Conservation (phyloP, 1,284 basidiomycete genomes). For the Leccinum subfulvum region DNA sequence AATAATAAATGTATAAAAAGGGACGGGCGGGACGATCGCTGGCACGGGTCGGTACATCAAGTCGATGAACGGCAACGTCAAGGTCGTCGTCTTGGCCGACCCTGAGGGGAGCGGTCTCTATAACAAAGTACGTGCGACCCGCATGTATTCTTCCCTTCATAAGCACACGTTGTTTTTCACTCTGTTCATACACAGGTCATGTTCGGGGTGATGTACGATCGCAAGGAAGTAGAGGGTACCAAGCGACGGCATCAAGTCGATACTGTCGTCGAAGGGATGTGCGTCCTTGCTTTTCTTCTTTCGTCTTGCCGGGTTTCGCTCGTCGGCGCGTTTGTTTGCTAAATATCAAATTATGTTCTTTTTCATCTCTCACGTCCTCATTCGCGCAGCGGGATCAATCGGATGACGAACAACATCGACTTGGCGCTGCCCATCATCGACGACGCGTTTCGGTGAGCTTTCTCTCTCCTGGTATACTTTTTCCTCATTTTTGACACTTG, state of each 20-base stretch:
- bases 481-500: background rate
- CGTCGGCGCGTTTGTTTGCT: too few relatives aligned
- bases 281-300: conserved; percentile 30
- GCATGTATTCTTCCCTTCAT: background rate
- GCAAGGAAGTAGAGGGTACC: conserved; percentile 92
- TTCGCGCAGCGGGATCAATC: conserved; percentile 78
- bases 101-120: conserved; percentile 94
- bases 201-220: conserved; percentile 92
- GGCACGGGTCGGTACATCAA: conserved; percentile 84
- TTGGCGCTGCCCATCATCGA: conserved; percentile 79
- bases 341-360: background rate
- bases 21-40: conserved; percentile 93
- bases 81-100: conserved; percentile 85
- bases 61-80: conserved; percentile 58
- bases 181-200: conserved; percentile 57
- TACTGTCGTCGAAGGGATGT: conserved; percentile 88
- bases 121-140: conserved; percentile 69
- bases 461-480: background rate
- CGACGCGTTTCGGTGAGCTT: conserved; percentile 76
- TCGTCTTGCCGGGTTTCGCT: background rate
- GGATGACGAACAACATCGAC: conserved; percentile 84
- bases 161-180: background rate
- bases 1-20: conserved; percentile 26
- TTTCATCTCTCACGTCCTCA: background rate
- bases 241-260: conserved; percentile 92